phyloP scores from a whole-genome alignment of 352 stramenopile species.

The Pythium monospermum region DNA sequence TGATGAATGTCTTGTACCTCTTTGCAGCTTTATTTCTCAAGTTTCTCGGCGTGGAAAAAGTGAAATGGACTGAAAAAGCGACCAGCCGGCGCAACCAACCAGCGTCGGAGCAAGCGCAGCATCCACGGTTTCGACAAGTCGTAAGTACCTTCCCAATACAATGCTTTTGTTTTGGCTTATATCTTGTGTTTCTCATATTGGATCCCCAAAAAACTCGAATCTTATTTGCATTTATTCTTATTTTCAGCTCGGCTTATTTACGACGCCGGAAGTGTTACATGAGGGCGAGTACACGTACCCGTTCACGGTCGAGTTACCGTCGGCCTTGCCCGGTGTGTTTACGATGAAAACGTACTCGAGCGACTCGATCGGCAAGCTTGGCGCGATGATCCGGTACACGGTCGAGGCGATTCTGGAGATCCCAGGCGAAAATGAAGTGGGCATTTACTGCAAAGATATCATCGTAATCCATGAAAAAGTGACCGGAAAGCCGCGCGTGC shows the following conservation, averaged over 20 bases:
- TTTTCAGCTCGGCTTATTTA: constrained; percentile 4
- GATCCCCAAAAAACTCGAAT: too few relatives aligned
- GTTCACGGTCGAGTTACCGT: constrained; percentile 29
- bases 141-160: neutral
- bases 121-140: constrained; percentile 19
- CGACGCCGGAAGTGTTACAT: constrained; percentile 7
- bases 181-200: neutral
- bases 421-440: constrained; percentile 10
- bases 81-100: neutral
- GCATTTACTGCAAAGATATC: constrained; percentile 14
- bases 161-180: neutral
- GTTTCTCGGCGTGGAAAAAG: constrained; percentile 50
- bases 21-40: constrained; percentile 53
- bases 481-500: constrained; percentile 12
- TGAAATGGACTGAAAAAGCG: constrained; percentile 37
- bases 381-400: constrained; percentile 27
- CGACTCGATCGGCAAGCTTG: constrained; percentile 9
- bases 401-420: constrained; percentile 26
- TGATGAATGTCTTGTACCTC: too few relatives aligned
- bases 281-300: constrained; percentile 26
- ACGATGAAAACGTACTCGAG: constrained; percentile 15
- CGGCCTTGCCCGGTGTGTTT: constrained; percentile 23
- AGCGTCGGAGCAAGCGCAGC: constrained; percentile 10
- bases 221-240: too few relatives aligned
- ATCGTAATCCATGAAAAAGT: constrained; percentile 27